A percentile compares a stretch with the other conserved stretches of the same genome.
These are phyloP conservation scores for Panellus pusillus DNA, from an alignment of 768 basidiomycete genomes.

Conservation along the genomic window DNA sequence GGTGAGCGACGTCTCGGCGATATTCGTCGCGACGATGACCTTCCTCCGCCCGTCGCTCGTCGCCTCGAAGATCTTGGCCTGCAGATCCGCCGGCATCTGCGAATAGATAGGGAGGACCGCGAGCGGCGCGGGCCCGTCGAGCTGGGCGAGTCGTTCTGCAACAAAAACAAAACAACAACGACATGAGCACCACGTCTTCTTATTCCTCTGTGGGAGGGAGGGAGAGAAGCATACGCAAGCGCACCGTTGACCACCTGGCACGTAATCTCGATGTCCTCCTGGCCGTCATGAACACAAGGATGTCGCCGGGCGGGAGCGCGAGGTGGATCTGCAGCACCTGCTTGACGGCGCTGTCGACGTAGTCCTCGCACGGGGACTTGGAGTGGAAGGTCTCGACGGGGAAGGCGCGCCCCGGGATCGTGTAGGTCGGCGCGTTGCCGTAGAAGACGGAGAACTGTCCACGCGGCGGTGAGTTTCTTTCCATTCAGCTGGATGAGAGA, in stretches of 20 bases:
- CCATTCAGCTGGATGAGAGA: background rate
- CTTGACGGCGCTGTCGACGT: slow-evolving; percentile 97
- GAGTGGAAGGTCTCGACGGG: slow-evolving; percentile 96
- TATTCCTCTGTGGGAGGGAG: too few relatives aligned
- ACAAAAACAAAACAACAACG: too few relatives aligned
- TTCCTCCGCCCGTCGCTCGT: slow-evolving; percentile 93
- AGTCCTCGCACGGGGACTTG: slow-evolving; percentile 98
- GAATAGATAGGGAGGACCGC: slow-evolving; percentile 98
- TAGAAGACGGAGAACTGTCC: slow-evolving; percentile 90
- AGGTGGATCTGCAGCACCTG: slow-evolving; percentile 97
- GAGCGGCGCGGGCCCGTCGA: slow-evolving; percentile 86
- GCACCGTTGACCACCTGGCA: slow-evolving; percentile 90
- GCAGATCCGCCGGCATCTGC: slow-evolving; percentile 98
- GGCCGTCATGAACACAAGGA: slow-evolving; percentile 99
- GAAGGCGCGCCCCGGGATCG: slow-evolving; percentile 90
- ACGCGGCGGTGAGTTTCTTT: background rate
- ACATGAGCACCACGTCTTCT: slow-evolving; percentile 1
- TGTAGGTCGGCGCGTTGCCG: slow-evolving; percentile 92
- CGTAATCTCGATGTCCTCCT: slow-evolving; percentile 97
- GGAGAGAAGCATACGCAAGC: slow-evolving; percentile 18
- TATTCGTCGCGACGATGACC: slow-evolving; percentile 98
- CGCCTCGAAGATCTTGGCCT: slow-evolving; percentile 96
- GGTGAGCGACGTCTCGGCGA: slow-evolving; percentile 96
- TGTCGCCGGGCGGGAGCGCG: slow-evolving; percentile 89
- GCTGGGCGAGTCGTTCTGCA: slow-evolving; percentile 83